A percentile compares a stretch with the other conserved stretches of the same genome.
Evolutionary conservation across 345 rosid genomes (phyloP).

Genomic region (Angophora floribunda): DNA sequence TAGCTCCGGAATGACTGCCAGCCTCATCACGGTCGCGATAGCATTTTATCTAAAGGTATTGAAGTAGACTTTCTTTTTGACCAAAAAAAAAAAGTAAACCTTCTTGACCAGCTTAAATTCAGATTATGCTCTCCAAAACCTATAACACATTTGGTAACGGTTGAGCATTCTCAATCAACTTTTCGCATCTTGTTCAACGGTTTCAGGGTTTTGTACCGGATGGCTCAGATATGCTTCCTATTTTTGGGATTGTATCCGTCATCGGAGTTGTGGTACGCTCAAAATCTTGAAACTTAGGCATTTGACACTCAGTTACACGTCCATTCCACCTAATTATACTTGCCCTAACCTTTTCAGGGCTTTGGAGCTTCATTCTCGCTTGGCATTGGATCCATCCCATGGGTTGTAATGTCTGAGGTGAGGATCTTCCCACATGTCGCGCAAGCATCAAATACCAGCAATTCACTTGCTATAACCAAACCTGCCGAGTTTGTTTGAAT

Average conservation of each 20-base stretch:
- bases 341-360: conserved; percentile 22
- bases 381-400: conserved; percentile 92
- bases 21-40: conserved; percentile 63
- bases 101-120: not conserved
- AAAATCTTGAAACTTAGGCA: not conserved
- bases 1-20: conserved; percentile 58
- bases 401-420: conserved; percentile 99
- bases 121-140: not conserved
- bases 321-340: not conserved
- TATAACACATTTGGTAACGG: not conserved
- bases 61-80: not conserved
- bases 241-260: conserved; percentile 52
- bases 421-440: not conserved
- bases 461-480: not conserved
- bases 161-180: not conserved
- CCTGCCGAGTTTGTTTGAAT: not conserved
- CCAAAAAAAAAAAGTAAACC: no score
- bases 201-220: conserved; percentile 41
- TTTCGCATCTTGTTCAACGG: not conserved
- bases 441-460: not conserved
- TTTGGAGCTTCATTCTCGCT: conserved; percentile 71
- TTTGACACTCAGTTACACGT: not conserved
- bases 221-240: conserved; percentile 41
- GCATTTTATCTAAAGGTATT: conserved; percentile 61
- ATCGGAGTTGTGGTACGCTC: conserved; percentile 81